Percentiles rank a stretch among this genome's conserved stretches.
Evolutionary conservation across 495 filamentous ascomycete species (phyloP).

Genomic region (Darksidea phi): DNA sequence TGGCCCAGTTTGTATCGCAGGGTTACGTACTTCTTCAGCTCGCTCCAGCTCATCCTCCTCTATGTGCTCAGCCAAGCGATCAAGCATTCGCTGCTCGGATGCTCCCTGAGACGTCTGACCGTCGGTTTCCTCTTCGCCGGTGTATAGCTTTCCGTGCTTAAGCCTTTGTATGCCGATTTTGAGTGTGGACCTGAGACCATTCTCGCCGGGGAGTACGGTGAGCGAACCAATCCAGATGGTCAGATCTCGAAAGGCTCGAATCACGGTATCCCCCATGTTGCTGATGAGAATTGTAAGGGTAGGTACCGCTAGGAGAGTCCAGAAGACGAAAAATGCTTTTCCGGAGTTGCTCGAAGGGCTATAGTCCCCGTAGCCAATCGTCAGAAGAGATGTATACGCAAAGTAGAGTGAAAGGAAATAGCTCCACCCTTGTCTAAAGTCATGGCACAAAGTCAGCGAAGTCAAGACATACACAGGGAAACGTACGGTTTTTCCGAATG

Average conservation of each 20-base stretch:
- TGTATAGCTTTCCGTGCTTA: constrained; percentile 19
- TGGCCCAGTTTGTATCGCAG: too few species aligned
- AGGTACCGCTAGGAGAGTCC: constrained; percentile 81
- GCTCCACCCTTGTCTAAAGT: constrained; percentile 57
- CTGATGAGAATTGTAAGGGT: constrained; percentile 80
- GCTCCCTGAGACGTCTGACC: constrained; percentile 27
- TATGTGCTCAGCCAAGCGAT: constrained; percentile 40
- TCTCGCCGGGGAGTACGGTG: constrained; percentile 74
- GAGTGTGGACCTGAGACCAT: constrained; percentile 41
- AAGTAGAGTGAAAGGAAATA: constrained; percentile 84
- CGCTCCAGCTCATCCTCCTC: constrained; percentile 46
- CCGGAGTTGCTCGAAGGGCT: constrained; percentile 68
- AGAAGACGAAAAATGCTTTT: constrained; percentile 83
- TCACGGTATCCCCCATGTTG: constrained; percentile 76
- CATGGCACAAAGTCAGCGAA: too few species aligned
- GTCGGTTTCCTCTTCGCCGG: constrained; percentile 24
- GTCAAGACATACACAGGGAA: too few species aligned
- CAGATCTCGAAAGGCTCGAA: constrained; percentile 65
- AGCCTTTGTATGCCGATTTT: constrained; percentile 32
- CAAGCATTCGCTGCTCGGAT: constrained; percentile 23
- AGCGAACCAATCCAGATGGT: constrained; percentile 69
- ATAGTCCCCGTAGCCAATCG: constrained; percentile 83
- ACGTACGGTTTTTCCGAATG: constrained; percentile 48
- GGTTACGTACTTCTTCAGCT: constrained; percentile 39
- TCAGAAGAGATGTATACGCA: constrained; percentile 72